Conservation (phyloP, 2,329 filamentous ascomycete species). For the Fusarium torreyae region DNA sequence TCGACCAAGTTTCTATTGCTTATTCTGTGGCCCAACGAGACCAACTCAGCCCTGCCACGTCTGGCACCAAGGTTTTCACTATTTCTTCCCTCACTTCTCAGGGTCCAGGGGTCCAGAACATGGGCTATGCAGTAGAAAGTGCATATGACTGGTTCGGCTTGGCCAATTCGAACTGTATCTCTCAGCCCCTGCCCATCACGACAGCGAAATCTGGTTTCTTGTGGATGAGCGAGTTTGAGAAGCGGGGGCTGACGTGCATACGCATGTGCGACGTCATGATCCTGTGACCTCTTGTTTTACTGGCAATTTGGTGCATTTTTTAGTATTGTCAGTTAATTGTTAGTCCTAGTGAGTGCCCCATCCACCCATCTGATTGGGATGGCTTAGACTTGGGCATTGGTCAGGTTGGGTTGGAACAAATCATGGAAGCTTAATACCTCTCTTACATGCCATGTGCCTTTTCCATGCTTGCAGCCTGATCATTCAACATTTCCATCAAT, state of each 20-base stretch:
- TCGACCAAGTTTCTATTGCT: conserved; percentile 23
- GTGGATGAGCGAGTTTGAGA: conserved; percentile 8
- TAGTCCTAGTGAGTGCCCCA: conserved; percentile 2
- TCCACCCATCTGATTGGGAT: conserved; percentile 17
- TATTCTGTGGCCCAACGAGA: conserved; percentile 30
- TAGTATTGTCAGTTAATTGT: conserved; percentile 1
- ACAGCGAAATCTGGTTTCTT: conserved; percentile 48
- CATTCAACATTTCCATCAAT: conserved; percentile 6
- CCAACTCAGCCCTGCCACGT: conserved; percentile 41
- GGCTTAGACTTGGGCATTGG: conserved; percentile 37
- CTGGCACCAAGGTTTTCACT: conserved; percentile 15
- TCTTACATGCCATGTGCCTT: conserved; percentile 2
- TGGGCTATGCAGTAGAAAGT: not conserved
- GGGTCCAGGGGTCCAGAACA: conserved; percentile 45
- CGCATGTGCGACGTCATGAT: conserved; percentile 49
- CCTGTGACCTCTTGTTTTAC: conserved; percentile 32
- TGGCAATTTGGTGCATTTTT: conserved; percentile 12
- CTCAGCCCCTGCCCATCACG: conserved; percentile 27
- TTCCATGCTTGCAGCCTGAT: conserved; percentile 22
- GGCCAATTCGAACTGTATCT: not conserved
- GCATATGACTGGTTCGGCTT: conserved; percentile 29
- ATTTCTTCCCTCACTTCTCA: conserved; percentile 13
- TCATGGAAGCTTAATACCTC: conserved; percentile 33
- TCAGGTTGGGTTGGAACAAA: conserved; percentile 32
- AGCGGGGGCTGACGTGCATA: conserved; percentile 48